A percentile compares a stretch with the other conserved stretches of the same genome.
These are phyloP conservation scores for Takashimella tepidaria DNA, from an alignment of 1,284 basidiomycete species.

Conservation along the genomic window DNA sequence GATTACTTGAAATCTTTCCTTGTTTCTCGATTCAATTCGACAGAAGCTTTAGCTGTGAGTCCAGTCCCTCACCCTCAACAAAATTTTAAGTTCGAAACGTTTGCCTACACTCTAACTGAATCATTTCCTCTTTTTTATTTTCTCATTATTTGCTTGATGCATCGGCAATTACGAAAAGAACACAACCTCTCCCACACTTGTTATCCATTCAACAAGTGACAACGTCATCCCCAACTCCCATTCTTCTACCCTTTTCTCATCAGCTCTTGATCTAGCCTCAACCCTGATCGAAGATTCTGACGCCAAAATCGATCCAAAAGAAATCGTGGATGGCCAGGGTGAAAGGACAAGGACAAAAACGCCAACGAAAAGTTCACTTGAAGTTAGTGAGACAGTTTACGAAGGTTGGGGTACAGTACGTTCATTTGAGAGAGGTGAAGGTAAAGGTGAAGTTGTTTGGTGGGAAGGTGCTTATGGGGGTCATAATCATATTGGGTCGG, in stretches of 20 bases:
- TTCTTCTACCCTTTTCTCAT: constrained; percentile 65
- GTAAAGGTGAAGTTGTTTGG: constrained; percentile 25
- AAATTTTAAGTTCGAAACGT: too few species aligned
- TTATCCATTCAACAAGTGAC: constrained; percentile 77
- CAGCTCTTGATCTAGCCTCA: constrained; percentile 46
- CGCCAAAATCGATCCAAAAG: too few species aligned
- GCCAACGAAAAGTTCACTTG: background rate
- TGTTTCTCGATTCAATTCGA: constrained; percentile 31
- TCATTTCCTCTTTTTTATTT: too few species aligned
- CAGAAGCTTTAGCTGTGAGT: constrained; percentile 24
- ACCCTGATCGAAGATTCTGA: background rate
- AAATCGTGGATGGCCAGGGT: background rate
- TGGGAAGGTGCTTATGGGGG: constrained; percentile 39
- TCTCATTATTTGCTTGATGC: background rate
- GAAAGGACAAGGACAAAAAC: too few species aligned
- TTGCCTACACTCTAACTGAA: too few species aligned
- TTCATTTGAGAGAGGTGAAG: constrained; percentile 6
- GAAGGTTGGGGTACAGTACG: constrained; percentile 30
- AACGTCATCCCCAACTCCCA: constrained; percentile 72
- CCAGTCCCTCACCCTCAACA: too few species aligned
- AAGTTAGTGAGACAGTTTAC: constrained; percentile 11
- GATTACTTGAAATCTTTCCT: constrained; percentile 26
- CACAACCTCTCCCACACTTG: constrained; percentile 62
- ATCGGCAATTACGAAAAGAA: too few species aligned
- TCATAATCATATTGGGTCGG: constrained; percentile 40